These are phyloP conservation scores for Parastagonospora nodorum DNA, from an alignment of 2,329 filamentous ascomycete genomes.

Conservation along the genomic window DNA sequence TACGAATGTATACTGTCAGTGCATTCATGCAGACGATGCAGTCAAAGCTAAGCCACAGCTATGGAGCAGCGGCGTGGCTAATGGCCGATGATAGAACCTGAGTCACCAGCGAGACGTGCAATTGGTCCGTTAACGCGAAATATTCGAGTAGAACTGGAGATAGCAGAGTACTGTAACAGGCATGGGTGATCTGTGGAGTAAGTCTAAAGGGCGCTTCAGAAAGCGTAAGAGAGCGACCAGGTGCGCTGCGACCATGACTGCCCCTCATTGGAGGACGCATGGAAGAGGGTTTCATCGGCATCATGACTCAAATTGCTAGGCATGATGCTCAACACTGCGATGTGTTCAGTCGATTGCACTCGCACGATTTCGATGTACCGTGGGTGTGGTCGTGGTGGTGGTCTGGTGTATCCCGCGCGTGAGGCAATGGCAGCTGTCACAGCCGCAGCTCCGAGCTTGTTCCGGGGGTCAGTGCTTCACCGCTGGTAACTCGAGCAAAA, in stretches of 20 bases:
- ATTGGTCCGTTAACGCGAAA: constrained; percentile 1
- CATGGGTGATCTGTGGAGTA: neutral
- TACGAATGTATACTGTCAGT: too few species aligned
- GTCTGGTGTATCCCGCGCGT: neutral
- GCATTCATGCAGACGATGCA: neutral
- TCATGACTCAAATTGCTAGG: too few species aligned
- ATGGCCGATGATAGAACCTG: neutral
- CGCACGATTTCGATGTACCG: neutral
- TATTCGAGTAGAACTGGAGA: too few species aligned
- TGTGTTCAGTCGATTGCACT: neutral
- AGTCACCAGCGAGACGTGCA: neutral
- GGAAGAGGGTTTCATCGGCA: too few species aligned
- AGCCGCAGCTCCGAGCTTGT: constrained; percentile 19
- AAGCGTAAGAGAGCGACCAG: too few species aligned
- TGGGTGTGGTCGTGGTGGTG: neutral
- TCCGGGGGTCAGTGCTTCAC: constrained; percentile 26
- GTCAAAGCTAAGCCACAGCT: neutral
- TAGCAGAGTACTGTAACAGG: neutral
- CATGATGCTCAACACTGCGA: too few species aligned
- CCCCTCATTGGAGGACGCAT: too few species aligned
- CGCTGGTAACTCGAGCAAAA: constrained; percentile 23
- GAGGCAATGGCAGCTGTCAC: constrained; percentile 19
- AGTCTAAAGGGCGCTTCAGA: too few species aligned
- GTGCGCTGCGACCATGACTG: too few species aligned
- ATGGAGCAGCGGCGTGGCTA: neutral